Conservation (phyloP, 2,329 filamentous ascomycete species). For the Colletotrichum kahawae region DNA sequence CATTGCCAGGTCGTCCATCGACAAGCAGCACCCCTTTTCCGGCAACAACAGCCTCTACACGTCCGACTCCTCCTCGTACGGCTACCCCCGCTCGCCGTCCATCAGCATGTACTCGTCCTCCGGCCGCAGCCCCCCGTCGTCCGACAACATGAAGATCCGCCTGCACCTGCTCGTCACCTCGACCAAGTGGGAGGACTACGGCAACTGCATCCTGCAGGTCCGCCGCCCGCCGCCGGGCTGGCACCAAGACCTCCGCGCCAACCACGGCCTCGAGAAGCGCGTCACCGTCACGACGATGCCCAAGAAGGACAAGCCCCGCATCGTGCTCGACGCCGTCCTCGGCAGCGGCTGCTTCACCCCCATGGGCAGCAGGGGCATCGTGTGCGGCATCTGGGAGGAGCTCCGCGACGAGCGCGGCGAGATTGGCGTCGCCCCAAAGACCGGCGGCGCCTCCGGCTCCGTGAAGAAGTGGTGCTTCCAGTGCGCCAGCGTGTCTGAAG, state of each 20-base stretch:
- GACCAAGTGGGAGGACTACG: slow-evolving; percentile 90
- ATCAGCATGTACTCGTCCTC: slow-evolving; percentile 58
- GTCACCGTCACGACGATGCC: slow-evolving; percentile 79
- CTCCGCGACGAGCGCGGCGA: slow-evolving; percentile 67
- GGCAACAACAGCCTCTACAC: slow-evolving; percentile 67
- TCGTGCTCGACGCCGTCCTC: slow-evolving; percentile 82
- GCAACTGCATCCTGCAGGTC: slow-evolving; percentile 83
- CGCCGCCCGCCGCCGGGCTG: slow-evolving; percentile 72
- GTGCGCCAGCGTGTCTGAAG: slow-evolving; percentile 57
- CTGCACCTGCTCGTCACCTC: slow-evolving; percentile 80
- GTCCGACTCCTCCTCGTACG: slow-evolving; percentile 56
- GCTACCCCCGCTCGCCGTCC: slow-evolving; percentile 60
- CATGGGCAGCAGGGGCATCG: slow-evolving; percentile 84
- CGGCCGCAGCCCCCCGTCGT: slow-evolving; percentile 62
- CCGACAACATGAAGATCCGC: slow-evolving; percentile 83
- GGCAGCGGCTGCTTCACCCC: slow-evolving; percentile 85
- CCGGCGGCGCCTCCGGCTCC: slow-evolving; percentile 56
- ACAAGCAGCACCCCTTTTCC: slow-evolving; percentile 55
- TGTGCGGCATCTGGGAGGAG: slow-evolving; percentile 87
- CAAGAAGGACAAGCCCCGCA: slow-evolving; percentile 63
- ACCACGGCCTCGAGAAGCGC: slow-evolving; percentile 80
- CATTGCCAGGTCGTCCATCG: slow-evolving; percentile 79
- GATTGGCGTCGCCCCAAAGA: slow-evolving; percentile 55
- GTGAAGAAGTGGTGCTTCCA: slow-evolving; percentile 71
- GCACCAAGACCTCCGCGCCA: slow-evolving; percentile 61